Evolutionary conservation across 2,329 filamentous ascomycete species (phyloP).

Genomic region (Colletotrichum sp.): DNA sequence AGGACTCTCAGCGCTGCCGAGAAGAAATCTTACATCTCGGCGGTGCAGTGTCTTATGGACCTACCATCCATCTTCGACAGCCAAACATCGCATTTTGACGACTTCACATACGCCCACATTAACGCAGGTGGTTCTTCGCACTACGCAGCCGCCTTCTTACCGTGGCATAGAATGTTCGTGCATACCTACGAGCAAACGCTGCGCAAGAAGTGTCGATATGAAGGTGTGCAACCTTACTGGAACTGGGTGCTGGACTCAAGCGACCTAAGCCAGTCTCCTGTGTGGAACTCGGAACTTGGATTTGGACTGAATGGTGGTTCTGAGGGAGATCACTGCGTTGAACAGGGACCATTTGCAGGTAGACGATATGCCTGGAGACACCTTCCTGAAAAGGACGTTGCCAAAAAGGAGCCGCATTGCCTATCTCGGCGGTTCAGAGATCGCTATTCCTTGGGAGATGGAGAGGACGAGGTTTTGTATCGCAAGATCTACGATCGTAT

Average conservation of each 20-base stretch:
- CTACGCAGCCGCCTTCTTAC: constrained; percentile 24
- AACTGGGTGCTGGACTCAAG: constrained; percentile 42
- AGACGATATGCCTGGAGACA: neutral
- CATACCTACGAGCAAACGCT: constrained; percentile 34
- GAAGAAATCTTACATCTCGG: neutral
- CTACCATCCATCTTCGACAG: neutral
- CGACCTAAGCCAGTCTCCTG: neutral
- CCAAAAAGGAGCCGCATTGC: neutral
- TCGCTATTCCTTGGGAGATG: neutral
- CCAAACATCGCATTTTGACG: neutral
- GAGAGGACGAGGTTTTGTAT: neutral
- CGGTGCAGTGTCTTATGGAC: neutral
- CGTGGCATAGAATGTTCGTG: constrained; percentile 35
- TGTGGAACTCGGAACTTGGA: neutral
- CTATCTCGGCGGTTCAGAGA: neutral
- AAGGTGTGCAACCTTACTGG: constrained; percentile 47
- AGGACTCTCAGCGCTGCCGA: neutral
- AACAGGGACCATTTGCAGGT: neutral
- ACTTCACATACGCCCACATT: neutral
- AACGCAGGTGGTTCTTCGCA: neutral
- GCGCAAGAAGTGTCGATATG: constrained; percentile 36
- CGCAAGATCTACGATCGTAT: neutral
- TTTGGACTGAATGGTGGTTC: neutral
- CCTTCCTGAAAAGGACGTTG: neutral
- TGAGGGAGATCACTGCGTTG: neutral